These are phyloP conservation scores for Cylindrotheca closterium DNA, from an alignment of 108 stramenopile genomes.

Conservation along the genomic window DNA sequence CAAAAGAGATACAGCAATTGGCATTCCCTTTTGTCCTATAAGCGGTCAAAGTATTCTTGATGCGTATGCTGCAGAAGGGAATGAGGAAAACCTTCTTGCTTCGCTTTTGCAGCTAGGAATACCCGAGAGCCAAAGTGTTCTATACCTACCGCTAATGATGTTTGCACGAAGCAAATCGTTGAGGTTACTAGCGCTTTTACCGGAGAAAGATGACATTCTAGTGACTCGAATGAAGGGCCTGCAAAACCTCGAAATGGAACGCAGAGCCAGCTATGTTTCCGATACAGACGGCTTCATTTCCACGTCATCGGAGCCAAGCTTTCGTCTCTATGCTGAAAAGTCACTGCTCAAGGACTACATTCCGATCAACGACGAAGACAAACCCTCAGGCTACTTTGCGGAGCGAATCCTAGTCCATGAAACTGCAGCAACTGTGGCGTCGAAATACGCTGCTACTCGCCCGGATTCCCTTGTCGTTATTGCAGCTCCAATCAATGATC, in stretches of 20 bases:
- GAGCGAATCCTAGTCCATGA: constrained; percentile 80
- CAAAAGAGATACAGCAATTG: constrained; percentile 57
- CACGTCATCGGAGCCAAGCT: constrained; percentile 68
- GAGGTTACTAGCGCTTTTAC: constrained; percentile 60
- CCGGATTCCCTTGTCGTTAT: constrained; percentile 59
- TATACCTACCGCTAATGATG: constrained; percentile 61
- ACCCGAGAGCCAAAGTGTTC: constrained; percentile 13
- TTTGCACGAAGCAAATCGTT: constrained; percentile 42
- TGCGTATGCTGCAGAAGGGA: constrained; percentile 32
- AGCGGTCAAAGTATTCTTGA: constrained; percentile 58
- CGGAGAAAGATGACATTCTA: constrained; percentile 57
- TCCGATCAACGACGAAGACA: constrained; percentile 38
- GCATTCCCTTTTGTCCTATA: constrained; percentile 56
- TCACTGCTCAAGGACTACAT: constrained; percentile 73
- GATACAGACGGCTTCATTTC: constrained; percentile 80
- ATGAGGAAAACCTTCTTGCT: constrained; percentile 17
- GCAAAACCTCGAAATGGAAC: constrained; percentile 55
- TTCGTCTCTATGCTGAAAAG: constrained; percentile 75
- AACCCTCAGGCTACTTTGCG: constrained; percentile 66
- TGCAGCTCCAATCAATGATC: constrained; percentile 61
- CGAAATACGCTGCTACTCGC: constrained; percentile 52
- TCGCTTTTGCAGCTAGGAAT: constrained; percentile 45
- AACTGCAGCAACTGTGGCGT: constrained; percentile 61
- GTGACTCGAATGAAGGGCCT: constrained; percentile 55
- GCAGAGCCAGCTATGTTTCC: constrained; percentile 58